Evolutionary conservation across 805 yeast genomes (phyloP), one percentile per base, ranked within the genome.

Genomic region (Ogataea pini): DNA sequence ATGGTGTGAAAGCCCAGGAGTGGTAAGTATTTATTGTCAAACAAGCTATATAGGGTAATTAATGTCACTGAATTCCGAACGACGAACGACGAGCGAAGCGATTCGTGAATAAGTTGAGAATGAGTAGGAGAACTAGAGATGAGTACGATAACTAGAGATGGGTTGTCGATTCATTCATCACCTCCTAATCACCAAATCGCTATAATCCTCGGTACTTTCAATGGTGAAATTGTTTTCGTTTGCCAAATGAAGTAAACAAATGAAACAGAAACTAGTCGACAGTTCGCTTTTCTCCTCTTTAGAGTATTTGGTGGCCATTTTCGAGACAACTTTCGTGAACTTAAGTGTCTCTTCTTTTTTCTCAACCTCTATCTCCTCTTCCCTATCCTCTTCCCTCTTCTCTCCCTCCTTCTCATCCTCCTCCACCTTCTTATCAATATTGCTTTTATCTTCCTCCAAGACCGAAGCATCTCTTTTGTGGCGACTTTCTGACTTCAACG

Each of bases 1-100:
- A 71, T 60, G 91, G 90, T 52, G 76, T 79, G 52, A 79, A 72
- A 52, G 79, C 89, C 46, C 89, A 83, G 71, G 92, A 85, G 67
- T 85, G 92, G 92, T 85, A 67, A 71, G 25, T 22, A 17, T 19
- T 38, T 36, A 36, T 36, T 20, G 27, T 36, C 27, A 22, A 33
- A 36, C 16, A 20, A 17, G 24, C 38, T 36, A 18, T 19, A 18
- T 19, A 17, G 7, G 38, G 38, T 34, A 34, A 18, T 34, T 34
- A 34, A 34, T 34, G 24, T 34, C 37, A 34, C 24, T 34, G 37
- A 17, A 17, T 17, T 34, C 24, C 5, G 10, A 13, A 34, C 17
- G 16, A 6, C 19, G 18, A 16, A 12, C 13, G 16, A 29, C 33
- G 33, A 29, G 33, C 33, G 16, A 10, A 29, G 33, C 33, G 33